Evolutionary conservation across 1,284 basidiomycete genomes (phyloP).

Genomic region (Acaromyces ingoldii): DNA sequence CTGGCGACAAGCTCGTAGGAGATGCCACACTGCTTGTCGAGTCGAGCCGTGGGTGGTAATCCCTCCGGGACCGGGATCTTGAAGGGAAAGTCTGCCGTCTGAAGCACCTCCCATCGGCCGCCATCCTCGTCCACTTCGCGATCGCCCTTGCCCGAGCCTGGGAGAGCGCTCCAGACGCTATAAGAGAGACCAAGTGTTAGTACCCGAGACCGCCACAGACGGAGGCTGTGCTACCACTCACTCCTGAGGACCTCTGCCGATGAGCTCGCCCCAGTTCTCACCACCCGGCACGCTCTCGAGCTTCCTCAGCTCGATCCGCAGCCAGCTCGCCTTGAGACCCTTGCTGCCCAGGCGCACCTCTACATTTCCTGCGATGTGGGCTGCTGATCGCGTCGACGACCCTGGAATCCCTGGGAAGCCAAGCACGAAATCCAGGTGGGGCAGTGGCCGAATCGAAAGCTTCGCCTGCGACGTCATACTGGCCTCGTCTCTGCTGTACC

Average conservation of each 20-base stretch:
- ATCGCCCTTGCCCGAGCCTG: constrained; percentile 3
- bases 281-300: constrained; percentile 42
- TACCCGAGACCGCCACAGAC: neutral
- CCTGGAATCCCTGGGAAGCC: constrained; percentile 46
- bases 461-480: constrained; percentile 7
- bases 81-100: constrained; percentile 28
- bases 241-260: constrained; percentile 44
- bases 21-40: constrained; percentile 45
- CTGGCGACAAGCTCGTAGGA: constrained; percentile 45
- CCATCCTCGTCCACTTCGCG: neutral
- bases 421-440: constrained; percentile 43
- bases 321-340: constrained; percentile 44
- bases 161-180: constrained; percentile 3
- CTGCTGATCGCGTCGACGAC: constrained; percentile 29
- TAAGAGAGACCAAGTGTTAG: neutral
- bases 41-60: constrained; percentile 38
- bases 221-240: constrained; percentile 28
- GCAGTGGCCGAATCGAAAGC: constrained; percentile 32
- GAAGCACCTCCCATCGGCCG: neutral
- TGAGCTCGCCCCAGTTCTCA: constrained; percentile 48
- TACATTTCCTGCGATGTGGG: constrained; percentile 42
- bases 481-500: no score
- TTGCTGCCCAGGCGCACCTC: constrained; percentile 38
- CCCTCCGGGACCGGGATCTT: constrained; percentile 41
- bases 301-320: constrained; percentile 49